phyloP scores from a whole-genome alignment of 2,329 filamentous ascomycete species.

The Ilyonectria mors-panacis region DNA sequence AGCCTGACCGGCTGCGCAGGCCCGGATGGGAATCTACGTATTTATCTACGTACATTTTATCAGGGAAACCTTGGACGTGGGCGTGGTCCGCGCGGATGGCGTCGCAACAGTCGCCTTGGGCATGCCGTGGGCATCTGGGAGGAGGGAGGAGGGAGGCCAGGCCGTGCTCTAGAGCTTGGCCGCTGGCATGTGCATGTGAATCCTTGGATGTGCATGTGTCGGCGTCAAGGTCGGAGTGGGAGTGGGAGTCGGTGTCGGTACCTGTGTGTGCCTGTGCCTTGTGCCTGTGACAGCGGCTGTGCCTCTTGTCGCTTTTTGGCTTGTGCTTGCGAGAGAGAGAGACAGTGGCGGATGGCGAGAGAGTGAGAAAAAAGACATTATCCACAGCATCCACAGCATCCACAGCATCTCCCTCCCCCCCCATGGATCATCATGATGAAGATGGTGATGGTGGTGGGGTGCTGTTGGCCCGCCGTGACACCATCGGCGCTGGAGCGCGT shows the following conservation, averaged over 20 bases:
- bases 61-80: constrained; percentile 10
- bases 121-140: neutral
- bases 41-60: constrained; percentile 21
- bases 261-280: constrained; percentile 19
- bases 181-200: constrained; percentile 32
- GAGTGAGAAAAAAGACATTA: no score
- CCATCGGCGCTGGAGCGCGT: constrained; percentile 38
- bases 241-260: constrained; percentile 2
- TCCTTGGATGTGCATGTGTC: constrained; percentile 26
- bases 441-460: constrained; percentile 37
- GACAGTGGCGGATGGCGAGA: neutral
- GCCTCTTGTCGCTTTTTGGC: neutral
- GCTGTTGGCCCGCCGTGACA: constrained; percentile 43
- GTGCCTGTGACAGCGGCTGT: constrained; percentile 15
- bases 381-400: no score
- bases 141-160: neutral
- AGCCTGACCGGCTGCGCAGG: constrained; percentile 32
- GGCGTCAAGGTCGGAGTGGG: constrained; percentile 1
- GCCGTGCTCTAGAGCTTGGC: constrained; percentile 4
- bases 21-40: constrained; percentile 22
- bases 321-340: neutral
- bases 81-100: neutral
- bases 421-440: constrained; percentile 16
- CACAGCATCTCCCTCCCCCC: neutral
- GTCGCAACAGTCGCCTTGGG: neutral